A percentile compares a stretch with the other conserved stretches of the same genome.
Conservation (phyloP, 2,329 filamentous ascomycete species). For the Chaetomium olivaceum region DNA sequence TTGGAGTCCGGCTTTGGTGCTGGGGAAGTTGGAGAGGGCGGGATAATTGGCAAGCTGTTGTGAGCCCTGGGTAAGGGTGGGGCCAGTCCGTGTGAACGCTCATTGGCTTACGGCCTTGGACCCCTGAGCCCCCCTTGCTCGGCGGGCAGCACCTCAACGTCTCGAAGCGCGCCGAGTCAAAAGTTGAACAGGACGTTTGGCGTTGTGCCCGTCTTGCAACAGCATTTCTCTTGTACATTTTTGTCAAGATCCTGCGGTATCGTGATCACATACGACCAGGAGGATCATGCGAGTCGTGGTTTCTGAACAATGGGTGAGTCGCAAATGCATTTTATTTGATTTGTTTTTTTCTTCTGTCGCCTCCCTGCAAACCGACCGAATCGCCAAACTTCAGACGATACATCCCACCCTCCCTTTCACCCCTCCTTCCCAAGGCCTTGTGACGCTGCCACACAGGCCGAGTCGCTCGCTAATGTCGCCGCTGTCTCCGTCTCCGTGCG, state of each 20-base stretch:
- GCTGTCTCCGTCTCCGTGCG: constrained; percentile 17
- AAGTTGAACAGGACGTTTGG: not conserved
- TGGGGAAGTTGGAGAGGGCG: not conserved
- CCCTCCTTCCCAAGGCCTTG: not conserved
- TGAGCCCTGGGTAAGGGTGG: not conserved
- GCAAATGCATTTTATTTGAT: not conserved
- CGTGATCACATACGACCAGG: constrained; percentile 2
- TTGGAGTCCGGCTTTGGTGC: too few relatives aligned
- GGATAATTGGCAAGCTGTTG: not conserved
- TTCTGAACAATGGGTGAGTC: constrained; percentile 36
- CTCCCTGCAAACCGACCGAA: not conserved
- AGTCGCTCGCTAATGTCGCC: not conserved
- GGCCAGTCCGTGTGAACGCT: not conserved
- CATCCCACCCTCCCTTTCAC: not conserved
- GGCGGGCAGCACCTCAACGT: not conserved
- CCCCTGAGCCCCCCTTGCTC: not conserved
- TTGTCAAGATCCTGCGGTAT: constrained; percentile 5
- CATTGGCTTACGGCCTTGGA: not conserved
- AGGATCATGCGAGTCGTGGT: constrained; percentile 34
- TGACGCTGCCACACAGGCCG: not conserved
- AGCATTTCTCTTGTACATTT: not conserved
- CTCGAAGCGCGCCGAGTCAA: not conserved
- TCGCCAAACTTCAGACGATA: not conserved
- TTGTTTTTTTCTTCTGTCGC: not conserved
- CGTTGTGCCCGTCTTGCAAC: not conserved